These are phyloP conservation scores for Echites panduratus DNA, from an alignment of 257 asterid genomes.

Conservation along the genomic window DNA sequence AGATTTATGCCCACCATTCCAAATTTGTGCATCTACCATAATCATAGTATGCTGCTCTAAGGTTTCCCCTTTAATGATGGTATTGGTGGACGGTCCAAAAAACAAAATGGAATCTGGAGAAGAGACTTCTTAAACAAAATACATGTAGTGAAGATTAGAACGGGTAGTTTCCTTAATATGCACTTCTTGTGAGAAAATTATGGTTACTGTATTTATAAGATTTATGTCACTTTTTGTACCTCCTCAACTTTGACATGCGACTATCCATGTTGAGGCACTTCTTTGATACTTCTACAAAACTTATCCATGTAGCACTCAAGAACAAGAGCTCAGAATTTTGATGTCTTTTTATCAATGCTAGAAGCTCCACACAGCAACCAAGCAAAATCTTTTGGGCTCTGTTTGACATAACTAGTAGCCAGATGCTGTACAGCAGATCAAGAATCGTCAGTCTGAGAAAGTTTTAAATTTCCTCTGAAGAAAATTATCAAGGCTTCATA, in stretches of 20 bases:
- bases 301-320: not conserved
- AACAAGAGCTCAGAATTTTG: not conserved
- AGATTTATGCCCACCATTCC: not conserved
- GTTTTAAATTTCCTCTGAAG: not conserved
- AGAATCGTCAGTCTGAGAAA: not conserved
- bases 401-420: not conserved
- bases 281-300: not conserved
- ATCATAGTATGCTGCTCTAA: not conserved
- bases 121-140: not conserved
- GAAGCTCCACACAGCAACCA: not conserved
- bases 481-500: not conserved
- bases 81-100: not conserved
- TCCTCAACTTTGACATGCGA: not conserved
- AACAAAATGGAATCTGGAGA: not conserved
- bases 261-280: no score
- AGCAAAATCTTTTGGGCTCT: not conserved
- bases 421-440: not conserved
- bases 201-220: not conserved
- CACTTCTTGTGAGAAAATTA: not conserved
- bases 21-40: not conserved
- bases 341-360: not conserved
- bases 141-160: not conserved
- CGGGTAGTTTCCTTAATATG: not conserved
- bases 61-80: not conserved
- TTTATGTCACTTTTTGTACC: not conserved